Base-by-base conservation (phyloP, 768 basidiomycete genomes). In the Lyophyllum decastes region DNA sequence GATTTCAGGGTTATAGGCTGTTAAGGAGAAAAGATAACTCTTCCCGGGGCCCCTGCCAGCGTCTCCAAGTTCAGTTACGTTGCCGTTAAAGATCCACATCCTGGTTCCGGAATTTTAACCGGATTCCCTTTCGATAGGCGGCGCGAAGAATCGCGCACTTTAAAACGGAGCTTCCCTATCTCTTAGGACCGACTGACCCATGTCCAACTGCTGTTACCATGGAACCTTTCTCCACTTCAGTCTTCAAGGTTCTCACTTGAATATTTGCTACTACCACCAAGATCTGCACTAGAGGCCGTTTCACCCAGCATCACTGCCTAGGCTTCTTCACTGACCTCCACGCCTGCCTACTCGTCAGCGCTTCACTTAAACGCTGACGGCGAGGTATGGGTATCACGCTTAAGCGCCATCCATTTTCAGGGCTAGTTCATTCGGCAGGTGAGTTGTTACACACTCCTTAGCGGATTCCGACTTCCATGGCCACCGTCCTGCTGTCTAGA, bases 401-500 rank as follows among this genome's bases (percentile, higher is more conserved):
- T 38, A 38, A 38, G 87, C 86, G 86, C 88, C 87, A 89, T 89
- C 88, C 86, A 88, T 89, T 89, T 89, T 89, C 84, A 88, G 86
- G 87, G 87, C 87, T 87, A 88, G 87, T 88, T 88, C 83, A 86
- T 90, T 90, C 86, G 35, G 35, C 35, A 38, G 35, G 35, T 38
- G 35, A 38, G 84, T 88, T 87, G 86, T 87, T 87, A 87, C 86
- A 88, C 86, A 88, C 85, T 87, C 85, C 86, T 87, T 87, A 87
- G 86, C 84, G 84, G 87, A 75, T 88, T 87, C 83, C 81, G 84
- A 88, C 87, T 87, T 88, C 86, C 85, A 88, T 88, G 87, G 83
- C 86, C 86, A 88, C 87, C 84, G 82, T 88, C 86, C 87, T 87
- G 87, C 86, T 89, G 87, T 89, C 84, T 88, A 84, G 82, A 89